Evolutionary conservation across 2,329 filamentous ascomycete species (phyloP), one percentile per base, ranked within the genome.

Genomic region (Ophiocordyceps camponoti-saundersi): DNA sequence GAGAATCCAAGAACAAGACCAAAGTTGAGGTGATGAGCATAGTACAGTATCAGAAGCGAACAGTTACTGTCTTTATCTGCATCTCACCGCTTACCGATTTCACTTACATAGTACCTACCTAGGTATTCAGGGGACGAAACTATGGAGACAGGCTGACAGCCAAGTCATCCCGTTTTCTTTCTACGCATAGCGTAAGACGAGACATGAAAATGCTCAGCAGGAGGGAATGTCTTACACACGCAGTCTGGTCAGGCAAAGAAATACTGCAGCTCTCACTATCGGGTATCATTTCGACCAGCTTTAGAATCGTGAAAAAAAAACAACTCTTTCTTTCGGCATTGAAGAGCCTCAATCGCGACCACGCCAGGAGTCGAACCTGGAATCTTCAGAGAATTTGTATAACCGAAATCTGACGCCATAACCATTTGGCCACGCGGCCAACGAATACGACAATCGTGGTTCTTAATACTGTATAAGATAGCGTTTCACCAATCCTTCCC

Each of bases 331-430:
- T 15, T n/a, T 36, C 32, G 13, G 6, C 11, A 13, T 15, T 6
- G 10, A 34, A n/a, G 15, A 6, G 13, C 32, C n/a, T 48, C 49
- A 51, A 49, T 48, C 2, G 41, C 60, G 63, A 65, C 62, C 63
- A 62, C 63, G 61, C 60, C 62, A 65, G 63, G 63, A 65, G 57
- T 65, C 61, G 62, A 64, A 64, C 61, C 63, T 65, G 61, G 59
- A 65, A 63, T 64, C 63, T 65, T 60, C 60, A 65, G 62, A 65
- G 63, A 48, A 47, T 53, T 34, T 30, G n/a, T 2, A 2, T 7
- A 50, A 56, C 63, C 62, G 63, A 65, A 65, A 65, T 65, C 62
- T 65, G 60, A 59, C 63, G 63, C 63, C 60, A 61, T 65, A 65
- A 52, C 63, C 63, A 65, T 65, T 65, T 61, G 59, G 63, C 63